Evolutionary conservation across 2,329 filamentous ascomycete genomes (phyloP), one percentile per base, ranked within the genome.

Genomic region (Nigrospora sphaerica): DNA sequence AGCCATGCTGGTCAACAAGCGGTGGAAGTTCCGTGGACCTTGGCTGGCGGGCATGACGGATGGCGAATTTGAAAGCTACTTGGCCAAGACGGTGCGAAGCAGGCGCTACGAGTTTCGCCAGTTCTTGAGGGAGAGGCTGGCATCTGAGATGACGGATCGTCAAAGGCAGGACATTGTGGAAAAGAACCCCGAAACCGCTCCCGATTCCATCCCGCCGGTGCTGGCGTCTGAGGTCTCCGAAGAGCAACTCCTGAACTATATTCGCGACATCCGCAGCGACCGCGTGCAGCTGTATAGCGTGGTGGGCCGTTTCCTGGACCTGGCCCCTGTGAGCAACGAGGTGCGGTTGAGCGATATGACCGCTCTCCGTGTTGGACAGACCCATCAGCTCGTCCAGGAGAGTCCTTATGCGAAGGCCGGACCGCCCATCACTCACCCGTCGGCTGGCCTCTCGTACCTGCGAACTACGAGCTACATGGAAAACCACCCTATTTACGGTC

Each of bases 1-100:
- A 28, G 53, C 54, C 28, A 57, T 66, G 36, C 55, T 61, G 33
- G 64, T 68, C 42, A 72, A 74, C 50, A 70, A 69, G 54, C 72
- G 81, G 52, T 86, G 83, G 83, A 85, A 81, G 59, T 86, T 84
- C 52, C 65, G 67, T 23, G 83, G 83, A 1, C 83, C 83, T 3
- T 86, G 81, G 81, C 69, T 86, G 32, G 80, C 80, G 32, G 77
- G 77, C 38, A 73, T 83, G 69, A 74, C 71, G 5, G 72, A 81
- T 50, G 80, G 80, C 16, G 71, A 80, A 13, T 85, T 86, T 57
- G 64, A 73, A 23, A 58, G 62, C 28, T 86, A 79, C 55, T 48
- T 86, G 12, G 60, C 68, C 43, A 78, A 71, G 54, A 65, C 68
- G 18, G 77, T 86, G 36, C 71, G 74, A 42, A 70, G 67, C 13